A percentile compares a stretch with the other conserved stretches of the same genome.
Evolutionary conservation across 768 basidiomycete species (phyloP).

Genomic region (Mycena maculata): DNA sequence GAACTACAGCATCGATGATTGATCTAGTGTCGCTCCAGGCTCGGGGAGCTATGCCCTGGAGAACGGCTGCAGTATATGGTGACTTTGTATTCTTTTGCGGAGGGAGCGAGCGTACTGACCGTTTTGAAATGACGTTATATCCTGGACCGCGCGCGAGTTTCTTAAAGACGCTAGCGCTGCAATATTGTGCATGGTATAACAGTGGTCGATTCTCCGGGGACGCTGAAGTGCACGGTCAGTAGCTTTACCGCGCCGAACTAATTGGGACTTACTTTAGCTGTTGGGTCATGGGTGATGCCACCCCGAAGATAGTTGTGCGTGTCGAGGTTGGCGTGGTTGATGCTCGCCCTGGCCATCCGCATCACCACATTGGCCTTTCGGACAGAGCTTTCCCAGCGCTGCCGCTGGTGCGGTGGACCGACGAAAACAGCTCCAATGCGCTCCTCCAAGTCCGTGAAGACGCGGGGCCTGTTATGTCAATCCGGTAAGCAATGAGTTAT

Average conservation of each 20-base stretch:
- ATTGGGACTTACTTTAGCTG: neutral
- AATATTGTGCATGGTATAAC: neutral
- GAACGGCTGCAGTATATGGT: neutral
- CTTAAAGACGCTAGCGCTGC: neutral
- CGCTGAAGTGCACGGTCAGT: neutral
- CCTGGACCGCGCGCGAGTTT: neutral
- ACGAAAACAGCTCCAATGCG: neutral
- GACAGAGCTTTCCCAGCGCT: neutral
- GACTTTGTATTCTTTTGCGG: neutral
- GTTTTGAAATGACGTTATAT: slow-evolving; percentile 8
- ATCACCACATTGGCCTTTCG: neutral
- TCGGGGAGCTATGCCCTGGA: neutral
- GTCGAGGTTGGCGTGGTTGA: neutral
- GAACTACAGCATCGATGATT: neutral
- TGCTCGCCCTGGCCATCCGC: neutral
- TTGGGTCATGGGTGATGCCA: neutral
- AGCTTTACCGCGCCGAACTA: neutral
- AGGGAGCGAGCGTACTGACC: neutral
- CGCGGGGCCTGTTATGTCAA: neutral
- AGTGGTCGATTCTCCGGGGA: neutral
- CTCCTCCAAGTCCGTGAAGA: neutral
- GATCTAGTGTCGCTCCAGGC: neutral
- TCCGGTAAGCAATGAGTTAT: neutral
- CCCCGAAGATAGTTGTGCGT: neutral
- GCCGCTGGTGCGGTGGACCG: neutral